Percentiles rank a stretch among this genome's conserved stretches.
Evolutionary conservation across 2,329 filamentous ascomycete genomes (phyloP).

Genomic region (Colletotrichum sp.): DNA sequence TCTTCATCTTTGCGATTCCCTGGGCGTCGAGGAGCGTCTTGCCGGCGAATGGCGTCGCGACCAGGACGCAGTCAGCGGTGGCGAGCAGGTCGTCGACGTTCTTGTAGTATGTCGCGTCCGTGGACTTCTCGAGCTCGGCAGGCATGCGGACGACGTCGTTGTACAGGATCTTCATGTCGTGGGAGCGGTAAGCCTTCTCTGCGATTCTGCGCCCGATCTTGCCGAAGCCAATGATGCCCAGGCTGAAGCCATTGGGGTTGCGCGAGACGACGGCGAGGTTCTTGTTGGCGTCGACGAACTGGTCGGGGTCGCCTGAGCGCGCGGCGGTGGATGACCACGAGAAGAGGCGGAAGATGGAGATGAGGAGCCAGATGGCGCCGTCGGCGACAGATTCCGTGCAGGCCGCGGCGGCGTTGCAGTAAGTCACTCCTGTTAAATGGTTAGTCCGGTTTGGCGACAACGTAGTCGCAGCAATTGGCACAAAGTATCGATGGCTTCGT

Average conservation of each 20-base stretch:
- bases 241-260: conserved; percentile 28
- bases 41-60: conserved; percentile 71
- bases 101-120: conserved; percentile 42
- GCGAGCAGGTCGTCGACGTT: conserved; percentile 17
- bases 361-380: conserved; percentile 19
- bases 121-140: conserved; percentile 37
- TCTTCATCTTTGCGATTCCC: conserved; percentile 74
- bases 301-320: conserved; percentile 17
- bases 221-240: conserved; percentile 64
- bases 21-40: conserved; percentile 67
- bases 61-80: conserved; percentile 63
- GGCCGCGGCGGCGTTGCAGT: conserved; percentile 16
- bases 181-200: conserved; percentile 51
- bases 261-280: conserved; percentile 12
- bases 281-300: conserved; percentile 18
- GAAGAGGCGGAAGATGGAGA: conserved; percentile 18
- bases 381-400: conserved; percentile 20
- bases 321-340: conserved; percentile 14
- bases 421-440: background rate
- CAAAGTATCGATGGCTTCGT: background rate
- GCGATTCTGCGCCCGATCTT: conserved; percentile 58
- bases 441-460: background rate
- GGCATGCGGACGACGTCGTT: conserved; percentile 53
- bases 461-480: background rate
- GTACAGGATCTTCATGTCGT: conserved; percentile 64